phyloP scores from a whole-genome alignment of 495 filamentous ascomycete genomes.

The Glarea lozoyensis region DNA sequence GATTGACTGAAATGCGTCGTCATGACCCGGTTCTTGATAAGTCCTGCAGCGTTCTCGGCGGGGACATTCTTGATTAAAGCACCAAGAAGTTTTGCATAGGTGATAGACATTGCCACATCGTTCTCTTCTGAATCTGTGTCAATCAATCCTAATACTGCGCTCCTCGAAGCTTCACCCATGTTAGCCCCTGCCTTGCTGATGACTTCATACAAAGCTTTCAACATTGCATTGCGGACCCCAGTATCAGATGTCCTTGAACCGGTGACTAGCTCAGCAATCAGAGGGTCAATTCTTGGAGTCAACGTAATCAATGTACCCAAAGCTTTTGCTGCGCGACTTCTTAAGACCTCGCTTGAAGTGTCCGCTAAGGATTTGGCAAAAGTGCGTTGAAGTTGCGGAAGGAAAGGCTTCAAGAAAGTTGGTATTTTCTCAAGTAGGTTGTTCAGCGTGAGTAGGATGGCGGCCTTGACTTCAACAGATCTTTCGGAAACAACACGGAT shows the following conservation, averaged over 20 bases:
- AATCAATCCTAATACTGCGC: conserved; percentile 73
- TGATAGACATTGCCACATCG: conserved; percentile 72
- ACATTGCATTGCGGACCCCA: conserved; percentile 92
- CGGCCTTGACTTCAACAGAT: conserved; percentile 90
- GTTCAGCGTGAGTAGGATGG: conserved; percentile 88
- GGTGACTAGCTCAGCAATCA: conserved; percentile 76
- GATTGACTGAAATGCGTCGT: conserved; percentile 54
- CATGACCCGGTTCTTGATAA: conserved; percentile 79
- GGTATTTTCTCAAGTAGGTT: conserved; percentile 96
- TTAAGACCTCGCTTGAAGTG: conserved; percentile 78
- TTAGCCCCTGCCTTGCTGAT: conserved; percentile 87
- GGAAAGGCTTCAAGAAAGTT: conserved; percentile 87
- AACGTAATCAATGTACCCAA: conserved; percentile 92
- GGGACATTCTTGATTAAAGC: conserved; percentile 79
- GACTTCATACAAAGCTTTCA: conserved; percentile 93
- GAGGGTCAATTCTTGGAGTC: conserved; percentile 89
- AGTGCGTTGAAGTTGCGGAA: conserved; percentile 91
- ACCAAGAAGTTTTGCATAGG: conserved; percentile 80
- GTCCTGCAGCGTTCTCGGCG: conserved; percentile 47
- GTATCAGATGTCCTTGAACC: conserved; percentile 83
- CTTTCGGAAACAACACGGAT: conserved; percentile 96
- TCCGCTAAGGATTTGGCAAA: conserved; percentile 95
- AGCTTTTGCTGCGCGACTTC: conserved; percentile 87
- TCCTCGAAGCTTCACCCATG: conserved; percentile 85
- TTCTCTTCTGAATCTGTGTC: conserved; percentile 71